Conservation (phyloP, 2,329 filamentous ascomycete genomes). For the Emmonsiellopsis sp. region DNA sequence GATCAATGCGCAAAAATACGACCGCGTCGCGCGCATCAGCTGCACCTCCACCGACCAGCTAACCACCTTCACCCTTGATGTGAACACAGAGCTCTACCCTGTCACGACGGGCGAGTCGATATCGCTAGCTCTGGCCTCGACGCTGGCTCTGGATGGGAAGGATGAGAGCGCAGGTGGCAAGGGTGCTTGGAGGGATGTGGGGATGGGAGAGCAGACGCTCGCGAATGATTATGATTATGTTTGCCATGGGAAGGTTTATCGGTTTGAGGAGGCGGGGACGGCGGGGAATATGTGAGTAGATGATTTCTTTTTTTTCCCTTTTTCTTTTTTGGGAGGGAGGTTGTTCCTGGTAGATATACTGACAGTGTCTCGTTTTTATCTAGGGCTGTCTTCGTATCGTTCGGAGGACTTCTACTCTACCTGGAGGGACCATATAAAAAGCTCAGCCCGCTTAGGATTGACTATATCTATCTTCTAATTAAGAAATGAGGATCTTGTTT, state of each 20-base stretch:
- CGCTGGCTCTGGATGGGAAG: constrained; percentile 79
- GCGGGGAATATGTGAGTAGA: constrained; percentile 75
- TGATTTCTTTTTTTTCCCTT: neutral
- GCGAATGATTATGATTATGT: constrained; percentile 45
- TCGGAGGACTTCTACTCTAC: constrained; percentile 82
- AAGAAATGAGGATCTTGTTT: constrained; percentile 60
- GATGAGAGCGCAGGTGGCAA: constrained; percentile 53
- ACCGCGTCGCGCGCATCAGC: constrained; percentile 80
- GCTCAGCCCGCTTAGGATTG: constrained; percentile 80
- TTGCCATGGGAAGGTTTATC: constrained; percentile 44
- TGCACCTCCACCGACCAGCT: constrained; percentile 66
- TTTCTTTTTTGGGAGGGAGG: neutral
- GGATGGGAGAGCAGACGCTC: constrained; percentile 49
- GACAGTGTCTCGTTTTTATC: constrained; percentile 18
- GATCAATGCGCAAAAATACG: constrained; percentile 81
- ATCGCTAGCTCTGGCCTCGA: constrained; percentile 73
- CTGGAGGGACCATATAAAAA: constrained; percentile 94
- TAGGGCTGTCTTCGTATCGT: constrained; percentile 90
- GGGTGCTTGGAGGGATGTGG: constrained; percentile 66
- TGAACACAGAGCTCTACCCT: constrained; percentile 89
- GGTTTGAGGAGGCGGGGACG: constrained; percentile 47
- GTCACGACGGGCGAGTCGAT: constrained; percentile 65
- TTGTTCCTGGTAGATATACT: neutral
- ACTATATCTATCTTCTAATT: constrained; percentile 84
- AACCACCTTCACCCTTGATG: constrained; percentile 74